Percentiles rank a stretch among this genome's conserved stretches.
Evolutionary conservation across 768 basidiomycete species (phyloP).

Genomic region (Saitozyma sp.): DNA sequence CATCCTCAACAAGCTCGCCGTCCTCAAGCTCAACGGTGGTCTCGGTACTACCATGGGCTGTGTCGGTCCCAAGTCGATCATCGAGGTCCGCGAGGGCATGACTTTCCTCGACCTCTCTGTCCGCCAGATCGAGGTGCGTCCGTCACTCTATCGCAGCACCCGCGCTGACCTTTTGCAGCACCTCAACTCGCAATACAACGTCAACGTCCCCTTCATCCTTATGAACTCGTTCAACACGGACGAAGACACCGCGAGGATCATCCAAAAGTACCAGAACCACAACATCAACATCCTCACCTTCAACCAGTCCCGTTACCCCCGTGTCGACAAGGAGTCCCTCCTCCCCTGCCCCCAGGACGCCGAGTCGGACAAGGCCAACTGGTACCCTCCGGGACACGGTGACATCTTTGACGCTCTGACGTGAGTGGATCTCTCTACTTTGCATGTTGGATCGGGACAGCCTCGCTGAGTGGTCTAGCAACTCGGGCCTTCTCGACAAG

Average conservation of each 20-base stretch:
- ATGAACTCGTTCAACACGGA: slow-evolving; percentile 99
- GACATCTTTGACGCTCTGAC: slow-evolving; percentile 88
- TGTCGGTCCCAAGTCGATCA: slow-evolving; percentile 78
- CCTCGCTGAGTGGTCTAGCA: slow-evolving; percentile 52
- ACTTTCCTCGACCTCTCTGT: slow-evolving; percentile 92
- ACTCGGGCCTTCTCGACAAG: slow-evolving; percentile 87
- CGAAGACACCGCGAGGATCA: slow-evolving; percentile 91
- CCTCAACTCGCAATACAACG: slow-evolving; percentile 76
- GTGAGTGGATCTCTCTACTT: slow-evolving; percentile 27
- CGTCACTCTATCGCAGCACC: not conserved
- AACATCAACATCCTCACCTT: slow-evolving; percentile 85
- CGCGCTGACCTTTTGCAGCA: slow-evolving; percentile 56
- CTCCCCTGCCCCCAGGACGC: slow-evolving; percentile 77
- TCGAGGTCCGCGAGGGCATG: slow-evolving; percentile 97
- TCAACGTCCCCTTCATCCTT: slow-evolving; percentile 93
- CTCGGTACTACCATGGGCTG: slow-evolving; percentile 74
- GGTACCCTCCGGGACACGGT: slow-evolving; percentile 98
- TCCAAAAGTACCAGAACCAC: slow-evolving; percentile 93
- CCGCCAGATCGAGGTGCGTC: slow-evolving; percentile 76
- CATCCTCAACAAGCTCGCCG: slow-evolving; percentile 86
- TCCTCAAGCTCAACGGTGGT: slow-evolving; percentile 93
- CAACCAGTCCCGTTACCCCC: slow-evolving; percentile 92
- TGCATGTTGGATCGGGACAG: not conserved
- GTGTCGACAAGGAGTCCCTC: slow-evolving; percentile 84
- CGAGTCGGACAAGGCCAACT: slow-evolving; percentile 80